A percentile compares a stretch with the other conserved stretches of the same genome.
Conservation (phyloP, 164 flowering plant species). For the Kingdonia uniflora region DNA sequence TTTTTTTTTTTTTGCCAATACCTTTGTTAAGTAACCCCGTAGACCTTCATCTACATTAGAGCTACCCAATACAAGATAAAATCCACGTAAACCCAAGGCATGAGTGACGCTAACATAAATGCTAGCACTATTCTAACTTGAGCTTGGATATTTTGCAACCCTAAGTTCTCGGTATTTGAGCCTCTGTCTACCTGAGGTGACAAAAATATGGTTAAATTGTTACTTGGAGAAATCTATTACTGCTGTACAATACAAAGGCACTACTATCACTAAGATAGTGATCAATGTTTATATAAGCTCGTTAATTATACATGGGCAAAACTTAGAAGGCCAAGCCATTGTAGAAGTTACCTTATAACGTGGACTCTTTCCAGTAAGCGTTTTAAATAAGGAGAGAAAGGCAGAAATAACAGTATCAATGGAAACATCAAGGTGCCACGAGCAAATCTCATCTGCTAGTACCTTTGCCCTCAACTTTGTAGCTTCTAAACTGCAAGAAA, state of each 20-base stretch:
- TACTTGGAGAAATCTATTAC: background rate
- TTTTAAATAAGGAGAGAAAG: too few relatives aligned
- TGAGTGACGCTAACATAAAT: constrained; percentile 88
- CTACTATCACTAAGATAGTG: too few relatives aligned
- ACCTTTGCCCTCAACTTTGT: constrained; percentile 68
- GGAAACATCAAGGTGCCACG: constrained; percentile 70
- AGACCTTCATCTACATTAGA: constrained; percentile 96
- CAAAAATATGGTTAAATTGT: background rate
- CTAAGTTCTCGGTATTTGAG: constrained; percentile 76
- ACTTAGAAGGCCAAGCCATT: too few relatives aligned
- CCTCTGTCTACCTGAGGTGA: constrained; percentile 86
- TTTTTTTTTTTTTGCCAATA: too few relatives aligned
- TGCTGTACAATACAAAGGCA: background rate
- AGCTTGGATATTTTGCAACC: constrained; percentile 95
- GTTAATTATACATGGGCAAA: background rate
- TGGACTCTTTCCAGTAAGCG: too few relatives aligned
- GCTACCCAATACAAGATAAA: constrained; percentile 93
- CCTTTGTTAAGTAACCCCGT: constrained; percentile 97
- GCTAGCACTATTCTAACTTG: constrained; percentile 91
- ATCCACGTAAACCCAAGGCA: constrained; percentile 98
- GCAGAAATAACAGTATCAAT: too few relatives aligned
- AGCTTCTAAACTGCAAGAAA: constrained; percentile 61
- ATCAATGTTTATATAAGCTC: too few relatives aligned
- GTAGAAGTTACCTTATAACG: too few relatives aligned
- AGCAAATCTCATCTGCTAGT: constrained; percentile 85